phyloP scores from a whole-genome alignment of 768 basidiomycete species.

The Agrocybe chaxingu region DNA sequence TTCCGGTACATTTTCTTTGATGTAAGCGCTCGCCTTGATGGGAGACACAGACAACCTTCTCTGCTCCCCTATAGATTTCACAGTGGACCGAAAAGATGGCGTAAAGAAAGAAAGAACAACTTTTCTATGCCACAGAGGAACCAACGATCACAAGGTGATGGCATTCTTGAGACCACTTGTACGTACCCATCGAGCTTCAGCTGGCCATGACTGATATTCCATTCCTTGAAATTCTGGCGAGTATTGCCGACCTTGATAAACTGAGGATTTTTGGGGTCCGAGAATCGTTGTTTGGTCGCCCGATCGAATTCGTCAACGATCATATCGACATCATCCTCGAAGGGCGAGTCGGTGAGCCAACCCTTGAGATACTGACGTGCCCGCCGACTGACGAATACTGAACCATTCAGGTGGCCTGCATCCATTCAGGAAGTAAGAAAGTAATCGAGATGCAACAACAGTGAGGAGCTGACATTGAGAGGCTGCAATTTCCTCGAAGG shows the following conservation, averaged over 20 bases:
- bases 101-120: conserved; percentile 30
- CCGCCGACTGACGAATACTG: conserved; percentile 35
- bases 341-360: too few relatives aligned
- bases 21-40: not conserved
- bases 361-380: too few relatives aligned
- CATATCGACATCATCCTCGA: too few relatives aligned
- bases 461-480: conserved; percentile 31
- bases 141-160: not conserved
- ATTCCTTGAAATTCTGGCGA: too few relatives aligned
- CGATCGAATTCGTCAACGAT: too few relatives aligned
- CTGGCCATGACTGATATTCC: too few relatives aligned
- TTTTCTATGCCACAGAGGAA: conserved; percentile 11
- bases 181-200: too few relatives aligned
- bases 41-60: not conserved
- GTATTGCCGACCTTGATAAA: too few relatives aligned
- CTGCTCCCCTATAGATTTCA: conserved; percentile 23
- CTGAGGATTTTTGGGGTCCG: too few relatives aligned
- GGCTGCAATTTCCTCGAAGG: conserved; percentile 45
- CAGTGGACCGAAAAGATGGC: conserved; percentile 29
- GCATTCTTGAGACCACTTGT: conserved; percentile 27
- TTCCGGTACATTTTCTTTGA: not conserved
- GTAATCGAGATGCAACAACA: conserved; percentile 1
- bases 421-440: not conserved
- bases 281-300: too few relatives aligned
- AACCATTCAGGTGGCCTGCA: conserved; percentile 43